Conservation (phyloP, 129 eudicot genomes). For the Solidago caesia region DNA sequence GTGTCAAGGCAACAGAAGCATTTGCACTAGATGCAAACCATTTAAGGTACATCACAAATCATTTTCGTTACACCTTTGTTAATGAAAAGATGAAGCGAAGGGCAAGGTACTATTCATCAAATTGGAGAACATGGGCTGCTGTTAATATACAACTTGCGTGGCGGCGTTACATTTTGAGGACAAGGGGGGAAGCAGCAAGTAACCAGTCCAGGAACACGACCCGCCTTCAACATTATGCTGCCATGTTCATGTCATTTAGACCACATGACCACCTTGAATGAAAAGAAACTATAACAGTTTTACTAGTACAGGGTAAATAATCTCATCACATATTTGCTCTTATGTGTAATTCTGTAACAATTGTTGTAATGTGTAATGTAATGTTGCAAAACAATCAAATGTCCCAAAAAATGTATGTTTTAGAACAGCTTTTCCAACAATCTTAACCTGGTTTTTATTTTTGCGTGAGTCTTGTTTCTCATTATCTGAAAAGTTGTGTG, state of each 20-base stretch:
- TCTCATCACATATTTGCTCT: conserved; percentile 1
- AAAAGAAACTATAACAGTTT: conserved; percentile 1
- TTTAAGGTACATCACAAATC: conserved; percentile 45
- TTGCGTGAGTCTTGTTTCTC: background rate
- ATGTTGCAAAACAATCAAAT: background rate
- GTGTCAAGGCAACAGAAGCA: conserved; percentile 49
- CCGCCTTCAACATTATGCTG: conserved; percentile 47
- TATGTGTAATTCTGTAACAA: conserved; percentile 14
- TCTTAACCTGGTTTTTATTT: too few species aligned
- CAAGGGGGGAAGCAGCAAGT: conserved; percentile 10
- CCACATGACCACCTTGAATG: conserved; percentile 70
- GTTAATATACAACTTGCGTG: conserved; percentile 59
- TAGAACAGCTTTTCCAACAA: background rate
- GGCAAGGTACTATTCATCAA: conserved; percentile 54
- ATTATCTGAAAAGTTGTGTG: background rate
- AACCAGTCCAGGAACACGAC: conserved; percentile 20
- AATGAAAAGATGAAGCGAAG: conserved; percentile 38
- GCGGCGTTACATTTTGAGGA: conserved; percentile 41
- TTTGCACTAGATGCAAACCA: conserved; percentile 52
- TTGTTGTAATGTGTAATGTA: conserved; percentile 14
- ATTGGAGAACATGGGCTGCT: conserved; percentile 73
- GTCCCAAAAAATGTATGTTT: background rate
- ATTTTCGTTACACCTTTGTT: conserved; percentile 51
- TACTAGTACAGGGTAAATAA: background rate
- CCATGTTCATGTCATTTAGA: conserved; percentile 53